Evolutionary conservation across 2,329 filamentous ascomycete genomes (phyloP).

Genomic region (Orbilia brochopaga): DNA sequence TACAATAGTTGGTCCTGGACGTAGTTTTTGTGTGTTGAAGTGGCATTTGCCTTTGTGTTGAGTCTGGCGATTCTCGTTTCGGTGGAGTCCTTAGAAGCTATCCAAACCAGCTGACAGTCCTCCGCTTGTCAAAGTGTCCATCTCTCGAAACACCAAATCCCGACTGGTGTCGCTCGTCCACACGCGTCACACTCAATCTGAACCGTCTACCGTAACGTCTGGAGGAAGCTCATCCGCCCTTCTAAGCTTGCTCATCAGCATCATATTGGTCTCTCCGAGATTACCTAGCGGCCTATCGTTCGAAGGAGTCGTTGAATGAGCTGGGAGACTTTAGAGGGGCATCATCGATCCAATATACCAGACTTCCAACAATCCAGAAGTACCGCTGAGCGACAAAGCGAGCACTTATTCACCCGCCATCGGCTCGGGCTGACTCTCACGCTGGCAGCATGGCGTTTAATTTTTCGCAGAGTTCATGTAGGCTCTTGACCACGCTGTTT

Average conservation of each 20-base stretch:
- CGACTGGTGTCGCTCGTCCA: neutral
- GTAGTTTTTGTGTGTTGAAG: neutral
- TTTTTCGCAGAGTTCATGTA: conserved; percentile 48
- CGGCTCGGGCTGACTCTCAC: conserved; percentile 8
- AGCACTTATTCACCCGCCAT: neutral
- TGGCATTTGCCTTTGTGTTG: neutral
- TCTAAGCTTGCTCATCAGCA: neutral
- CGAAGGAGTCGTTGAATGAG: too few species aligned
- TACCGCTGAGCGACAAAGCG: neutral
- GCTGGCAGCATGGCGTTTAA: conserved; percentile 43
- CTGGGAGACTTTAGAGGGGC: neutral
- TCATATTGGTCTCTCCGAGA: neutral
- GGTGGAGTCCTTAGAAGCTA: conserved; percentile 3
- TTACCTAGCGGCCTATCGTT: too few species aligned
- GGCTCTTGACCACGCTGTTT: neutral
- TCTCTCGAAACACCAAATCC: neutral
- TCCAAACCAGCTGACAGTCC: conserved; percentile 3
- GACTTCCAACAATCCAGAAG: neutral
- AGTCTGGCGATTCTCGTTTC: neutral
- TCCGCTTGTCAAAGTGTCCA: conserved; percentile 7
- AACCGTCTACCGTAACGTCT: neutral
- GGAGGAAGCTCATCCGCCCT: neutral
- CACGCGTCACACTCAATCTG: neutral
- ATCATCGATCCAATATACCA: neutral
- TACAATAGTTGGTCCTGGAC: too few species aligned